A percentile compares a stretch with the other conserved stretches of the same genome.
These are phyloP conservation scores for Paecilomyces niveus DNA, from an alignment of 2,329 filamentous ascomycete genomes.

Conservation along the genomic window DNA sequence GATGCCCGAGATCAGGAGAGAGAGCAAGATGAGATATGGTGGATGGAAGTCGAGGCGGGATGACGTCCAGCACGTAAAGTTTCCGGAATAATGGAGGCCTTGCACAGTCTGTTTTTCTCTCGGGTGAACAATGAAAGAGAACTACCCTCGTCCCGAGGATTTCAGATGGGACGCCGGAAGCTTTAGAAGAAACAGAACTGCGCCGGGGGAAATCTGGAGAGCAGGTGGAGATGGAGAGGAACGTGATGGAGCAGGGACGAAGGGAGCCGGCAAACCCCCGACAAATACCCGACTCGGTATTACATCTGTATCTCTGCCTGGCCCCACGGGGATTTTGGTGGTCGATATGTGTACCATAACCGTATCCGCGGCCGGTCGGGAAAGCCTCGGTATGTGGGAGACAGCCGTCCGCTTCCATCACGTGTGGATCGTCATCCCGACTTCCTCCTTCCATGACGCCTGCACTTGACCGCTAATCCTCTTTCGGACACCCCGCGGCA, in stretches of 20 bases:
- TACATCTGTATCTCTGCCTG: conserved; percentile 6
- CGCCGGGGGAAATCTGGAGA: not conserved
- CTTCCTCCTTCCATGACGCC: not conserved
- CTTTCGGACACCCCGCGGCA: not conserved
- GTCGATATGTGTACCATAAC: conserved; percentile 1
- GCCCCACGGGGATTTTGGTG: conserved; percentile 1
- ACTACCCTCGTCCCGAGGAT: not conserved
- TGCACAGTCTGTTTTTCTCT: not conserved
- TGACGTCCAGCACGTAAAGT: conserved; percentile 13
- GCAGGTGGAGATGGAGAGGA: conserved; percentile 6
- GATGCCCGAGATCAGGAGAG: not conserved
- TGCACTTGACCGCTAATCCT: not conserved
- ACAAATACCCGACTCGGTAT: conserved; percentile 13
- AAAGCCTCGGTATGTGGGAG: not conserved
- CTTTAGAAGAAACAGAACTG: not conserved
- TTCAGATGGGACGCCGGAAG: not conserved
- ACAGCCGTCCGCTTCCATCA: not conserved
- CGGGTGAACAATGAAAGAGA: not conserved
- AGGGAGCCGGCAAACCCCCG: conserved; percentile 1
- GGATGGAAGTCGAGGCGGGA: conserved; percentile 9
- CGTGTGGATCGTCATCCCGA: not conserved
- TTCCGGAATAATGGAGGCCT: not conserved
- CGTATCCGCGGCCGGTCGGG: not conserved
- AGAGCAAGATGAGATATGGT: conserved; percentile 5
- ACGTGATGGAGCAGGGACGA: not conserved